Conservation (phyloP, 1,284 basidiomycete species). For the Flammula alnicola region DNA sequence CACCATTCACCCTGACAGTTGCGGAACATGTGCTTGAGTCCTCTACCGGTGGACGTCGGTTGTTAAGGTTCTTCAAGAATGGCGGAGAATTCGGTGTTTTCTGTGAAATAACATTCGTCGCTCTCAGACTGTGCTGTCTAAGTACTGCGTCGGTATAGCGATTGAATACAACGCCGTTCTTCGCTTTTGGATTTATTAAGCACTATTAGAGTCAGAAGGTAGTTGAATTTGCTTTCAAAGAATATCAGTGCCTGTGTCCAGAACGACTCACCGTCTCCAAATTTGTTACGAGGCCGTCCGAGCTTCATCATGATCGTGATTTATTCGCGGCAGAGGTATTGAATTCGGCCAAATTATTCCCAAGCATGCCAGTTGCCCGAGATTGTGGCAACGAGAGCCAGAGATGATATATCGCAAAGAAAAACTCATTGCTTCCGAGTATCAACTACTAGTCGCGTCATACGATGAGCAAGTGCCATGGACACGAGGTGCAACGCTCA, state of each 20-base stretch:
- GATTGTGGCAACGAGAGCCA: background rate
- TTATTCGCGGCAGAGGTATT: background rate
- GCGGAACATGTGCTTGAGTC: too few species aligned
- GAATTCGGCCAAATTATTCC: slow-evolving; percentile 1
- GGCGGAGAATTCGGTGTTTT: background rate
- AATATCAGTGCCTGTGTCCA: background rate
- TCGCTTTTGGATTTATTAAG: background rate
- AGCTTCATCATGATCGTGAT: slow-evolving; percentile 8
- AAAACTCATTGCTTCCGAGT: background rate
- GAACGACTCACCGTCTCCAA: background rate
- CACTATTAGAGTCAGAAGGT: background rate
- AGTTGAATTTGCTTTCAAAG: background rate
- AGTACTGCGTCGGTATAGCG: background rate
- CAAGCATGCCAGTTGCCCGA: slow-evolving; percentile 12
- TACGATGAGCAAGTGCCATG: slow-evolving; percentile 4
- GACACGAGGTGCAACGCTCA: too few species aligned
- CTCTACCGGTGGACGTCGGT: too few species aligned
- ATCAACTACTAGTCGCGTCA: slow-evolving; percentile 1
- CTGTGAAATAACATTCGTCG: background rate
- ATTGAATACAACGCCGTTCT: background rate
- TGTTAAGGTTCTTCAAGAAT: too few species aligned
- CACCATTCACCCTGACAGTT: too few species aligned
- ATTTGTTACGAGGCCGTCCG: background rate
- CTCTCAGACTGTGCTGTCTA: background rate
- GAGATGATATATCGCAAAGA: background rate